A percentile compares a stretch with the other conserved stretches of the same genome.
These are phyloP conservation scores for Hyphodiscus hymeniophilus DNA, from an alignment of 495 filamentous ascomycete species.

Conservation along the genomic window DNA sequence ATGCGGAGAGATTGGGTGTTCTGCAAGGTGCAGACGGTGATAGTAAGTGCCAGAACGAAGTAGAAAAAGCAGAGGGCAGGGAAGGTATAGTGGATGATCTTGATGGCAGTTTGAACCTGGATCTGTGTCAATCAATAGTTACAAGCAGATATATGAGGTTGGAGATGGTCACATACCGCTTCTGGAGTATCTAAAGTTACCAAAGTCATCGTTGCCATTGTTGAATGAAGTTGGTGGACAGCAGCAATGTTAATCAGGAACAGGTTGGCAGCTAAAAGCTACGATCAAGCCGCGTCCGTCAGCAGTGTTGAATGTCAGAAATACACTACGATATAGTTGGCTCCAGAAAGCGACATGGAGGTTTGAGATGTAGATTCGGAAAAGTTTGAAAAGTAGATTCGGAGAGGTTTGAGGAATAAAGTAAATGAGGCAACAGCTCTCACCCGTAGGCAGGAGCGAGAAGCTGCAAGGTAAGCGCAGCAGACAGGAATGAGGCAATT, in stretches of 20 bases:
- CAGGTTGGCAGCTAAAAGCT: background rate
- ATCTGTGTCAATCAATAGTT: slow-evolving; percentile 2
- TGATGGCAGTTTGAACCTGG: slow-evolving; percentile 12
- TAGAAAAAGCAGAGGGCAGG: slow-evolving; percentile 46
- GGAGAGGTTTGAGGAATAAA: too few relatives aligned
- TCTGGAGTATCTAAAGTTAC: background rate
- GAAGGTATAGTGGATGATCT: slow-evolving; percentile 43
- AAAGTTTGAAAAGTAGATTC: too few relatives aligned
- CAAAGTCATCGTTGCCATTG: background rate
- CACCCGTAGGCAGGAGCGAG: too few relatives aligned
- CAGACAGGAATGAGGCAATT: too few relatives aligned
- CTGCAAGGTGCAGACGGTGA: slow-evolving; percentile 49
- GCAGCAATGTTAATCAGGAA: background rate
- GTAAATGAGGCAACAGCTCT: too few relatives aligned
- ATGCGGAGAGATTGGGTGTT: slow-evolving; percentile 30
- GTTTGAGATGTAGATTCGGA: too few relatives aligned
- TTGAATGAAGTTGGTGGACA: background rate
- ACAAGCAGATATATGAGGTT: background rate
- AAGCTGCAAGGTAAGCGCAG: too few relatives aligned
- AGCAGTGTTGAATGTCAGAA: too few relatives aligned
- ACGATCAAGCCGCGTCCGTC: background rate
- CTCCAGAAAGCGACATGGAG: too few relatives aligned
- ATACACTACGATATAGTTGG: too few relatives aligned
- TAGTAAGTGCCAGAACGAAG: slow-evolving; percentile 40
- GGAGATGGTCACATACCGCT: background rate